phyloP scores from a whole-genome alignment of 2,329 filamentous ascomycete genomes.

The Acephala macrosclerotiorum region DNA sequence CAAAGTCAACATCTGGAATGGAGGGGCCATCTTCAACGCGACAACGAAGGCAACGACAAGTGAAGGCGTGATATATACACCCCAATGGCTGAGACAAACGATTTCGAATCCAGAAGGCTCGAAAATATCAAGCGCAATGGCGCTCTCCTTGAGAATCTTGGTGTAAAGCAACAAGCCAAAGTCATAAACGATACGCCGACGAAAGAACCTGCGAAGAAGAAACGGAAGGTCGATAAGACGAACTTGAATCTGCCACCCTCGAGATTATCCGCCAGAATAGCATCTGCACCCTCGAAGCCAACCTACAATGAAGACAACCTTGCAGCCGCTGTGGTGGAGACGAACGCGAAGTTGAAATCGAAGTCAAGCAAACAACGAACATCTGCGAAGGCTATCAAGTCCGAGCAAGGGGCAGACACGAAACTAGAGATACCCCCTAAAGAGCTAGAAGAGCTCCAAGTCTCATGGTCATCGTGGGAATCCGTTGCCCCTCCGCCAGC shows the following conservation, averaged over 20 bases:
- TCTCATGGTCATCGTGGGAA: constrained; percentile 18
- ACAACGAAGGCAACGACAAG: neutral
- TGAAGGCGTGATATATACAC: no score
- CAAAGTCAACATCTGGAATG: neutral
- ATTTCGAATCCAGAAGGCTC: constrained; percentile 15
- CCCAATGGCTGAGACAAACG: constrained; percentile 12
- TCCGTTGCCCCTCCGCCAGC: constrained; percentile 13
- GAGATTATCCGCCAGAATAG: constrained; percentile 17
- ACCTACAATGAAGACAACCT: constrained; percentile 14
- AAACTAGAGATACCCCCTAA: neutral
- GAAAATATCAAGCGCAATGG: constrained; percentile 20
- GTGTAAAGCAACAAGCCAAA: constrained; percentile 21
- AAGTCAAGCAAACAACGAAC: neutral
- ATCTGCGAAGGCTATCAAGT: constrained; percentile 7
- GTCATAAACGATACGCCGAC: constrained; percentile 7
- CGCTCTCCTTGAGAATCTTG: constrained; percentile 20
- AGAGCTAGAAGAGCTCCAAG: constrained; percentile 12
- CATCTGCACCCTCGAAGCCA: constrained; percentile 18
- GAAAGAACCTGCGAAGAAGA: constrained; percentile 16
- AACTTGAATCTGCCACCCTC: constrained; percentile 6
- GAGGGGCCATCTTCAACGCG: neutral
- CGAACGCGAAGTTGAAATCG: neutral
- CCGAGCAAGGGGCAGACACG: neutral
- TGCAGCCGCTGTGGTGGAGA: neutral
- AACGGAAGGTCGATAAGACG: constrained; percentile 9